Evolutionary conservation across 2,329 filamentous ascomycete genomes (phyloP).

Genomic region (Ophiocordyceps australis): DNA sequence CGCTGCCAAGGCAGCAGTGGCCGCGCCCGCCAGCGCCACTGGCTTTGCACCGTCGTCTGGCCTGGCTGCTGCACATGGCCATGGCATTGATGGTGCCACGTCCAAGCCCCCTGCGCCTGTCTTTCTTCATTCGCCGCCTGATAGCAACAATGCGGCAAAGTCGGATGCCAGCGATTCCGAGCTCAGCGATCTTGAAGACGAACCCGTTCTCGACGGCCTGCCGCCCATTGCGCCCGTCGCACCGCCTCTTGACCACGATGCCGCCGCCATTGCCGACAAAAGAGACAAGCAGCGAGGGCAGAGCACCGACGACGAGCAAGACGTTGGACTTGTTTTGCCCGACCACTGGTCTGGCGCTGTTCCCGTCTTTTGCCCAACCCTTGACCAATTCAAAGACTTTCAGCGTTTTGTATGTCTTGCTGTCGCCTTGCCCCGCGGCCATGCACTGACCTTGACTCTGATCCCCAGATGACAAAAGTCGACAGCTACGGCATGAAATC

Average conservation of each 20-base stretch:
- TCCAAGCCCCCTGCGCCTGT: constrained; percentile 17
- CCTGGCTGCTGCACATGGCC: constrained; percentile 7
- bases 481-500: constrained; percentile 95
- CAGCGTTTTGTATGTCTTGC: constrained; percentile 55
- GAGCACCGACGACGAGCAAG: constrained; percentile 30
- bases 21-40: constrained; percentile 3
- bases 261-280: too few species aligned
- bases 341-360: constrained; percentile 85
- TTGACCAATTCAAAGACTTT: constrained; percentile 90
- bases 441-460: constrained; percentile 3
- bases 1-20: constrained; percentile 2
- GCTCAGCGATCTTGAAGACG: constrained; percentile 45
- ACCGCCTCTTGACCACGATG: constrained; percentile 5
- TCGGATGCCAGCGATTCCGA: constrained; percentile 45
- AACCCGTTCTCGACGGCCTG: constrained; percentile 20
- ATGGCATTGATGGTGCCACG: constrained; percentile 15
- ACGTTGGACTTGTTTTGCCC: constrained; percentile 63
- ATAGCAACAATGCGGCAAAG: constrained; percentile 42
- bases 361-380: constrained; percentile 87
- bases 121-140: constrained; percentile 43
- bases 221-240: constrained; percentile 8
- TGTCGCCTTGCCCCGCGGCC: not conserved
- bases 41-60: constrained; percentile 8
- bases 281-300: constrained; percentile 7
- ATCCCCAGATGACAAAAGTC: constrained; percentile 53